Percentiles rank a stretch among this genome's conserved stretches.
Conservation (phyloP, 768 basidiomycete species). For the Lactarius akahatsu region DNA sequence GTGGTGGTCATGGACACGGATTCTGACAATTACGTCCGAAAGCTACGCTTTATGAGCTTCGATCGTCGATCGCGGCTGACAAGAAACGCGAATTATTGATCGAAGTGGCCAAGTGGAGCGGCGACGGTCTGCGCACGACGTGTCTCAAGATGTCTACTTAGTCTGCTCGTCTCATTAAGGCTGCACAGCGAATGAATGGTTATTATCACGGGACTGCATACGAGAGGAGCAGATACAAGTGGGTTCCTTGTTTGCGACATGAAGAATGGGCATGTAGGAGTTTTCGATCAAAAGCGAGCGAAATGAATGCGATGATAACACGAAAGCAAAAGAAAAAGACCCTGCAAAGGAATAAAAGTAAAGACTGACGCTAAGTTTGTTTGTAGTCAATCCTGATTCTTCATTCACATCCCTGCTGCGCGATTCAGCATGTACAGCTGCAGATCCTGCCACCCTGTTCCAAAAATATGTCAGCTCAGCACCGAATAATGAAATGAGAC, state of each 20-base stretch:
- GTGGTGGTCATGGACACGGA: background rate
- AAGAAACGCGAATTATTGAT: slow-evolving; percentile 74
- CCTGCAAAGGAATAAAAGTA: slow-evolving; percentile 5
- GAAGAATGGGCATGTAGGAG: slow-evolving; percentile 16
- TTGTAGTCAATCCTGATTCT: background rate
- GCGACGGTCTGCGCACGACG: slow-evolving; percentile 73
- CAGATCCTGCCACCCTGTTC: slow-evolving; percentile 75
- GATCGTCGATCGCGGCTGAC: slow-evolving; percentile 66
- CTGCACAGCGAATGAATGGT: slow-evolving; percentile 20
- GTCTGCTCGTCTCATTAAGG: background rate
- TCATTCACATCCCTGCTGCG: slow-evolving; percentile 58
- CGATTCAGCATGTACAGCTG: slow-evolving; percentile 75
- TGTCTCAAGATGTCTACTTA: slow-evolving; percentile 71
- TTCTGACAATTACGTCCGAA: background rate
- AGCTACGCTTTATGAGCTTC: slow-evolving; percentile 85
- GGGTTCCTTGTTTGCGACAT: slow-evolving; percentile 20
- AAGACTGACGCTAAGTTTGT: slow-evolving; percentile 21
- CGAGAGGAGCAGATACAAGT: slow-evolving; percentile 20
- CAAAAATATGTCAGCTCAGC: slow-evolving; percentile 10
- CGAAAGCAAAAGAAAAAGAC: slow-evolving; percentile 15
- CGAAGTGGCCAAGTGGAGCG: slow-evolving; percentile 83
- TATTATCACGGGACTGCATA: slow-evolving; percentile 24
- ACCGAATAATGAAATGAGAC: background rate
- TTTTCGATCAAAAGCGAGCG: slow-evolving; percentile 12
- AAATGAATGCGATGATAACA: slow-evolving; percentile 27